phyloP scores from a whole-genome alignment of 129 eudicot species.

The Flaveria brownii region DNA sequence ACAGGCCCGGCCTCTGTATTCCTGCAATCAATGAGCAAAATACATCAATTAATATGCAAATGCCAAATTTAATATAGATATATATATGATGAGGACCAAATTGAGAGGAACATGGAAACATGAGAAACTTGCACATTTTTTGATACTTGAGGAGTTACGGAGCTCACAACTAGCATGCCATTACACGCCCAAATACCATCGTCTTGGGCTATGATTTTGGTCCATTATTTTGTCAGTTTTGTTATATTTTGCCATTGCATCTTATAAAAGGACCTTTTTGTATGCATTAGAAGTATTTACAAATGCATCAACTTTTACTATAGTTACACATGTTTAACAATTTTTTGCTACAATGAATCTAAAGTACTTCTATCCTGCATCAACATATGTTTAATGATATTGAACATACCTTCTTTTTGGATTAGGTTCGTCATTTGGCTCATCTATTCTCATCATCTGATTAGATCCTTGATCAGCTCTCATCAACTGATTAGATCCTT shows the following conservation, averaged over 20 bases:
- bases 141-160: neutral
- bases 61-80: neutral
- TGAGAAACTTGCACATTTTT: neutral
- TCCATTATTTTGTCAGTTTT: neutral
- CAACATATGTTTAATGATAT: neutral
- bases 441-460: slow-evolving; percentile 44
- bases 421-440: slow-evolving; percentile 67
- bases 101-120: neutral
- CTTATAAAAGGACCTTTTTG: neutral
- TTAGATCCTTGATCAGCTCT: neutral
- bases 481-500: slow-evolving; percentile 29
- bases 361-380: neutral
- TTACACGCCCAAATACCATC: neutral
- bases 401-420: slow-evolving; percentile 74
- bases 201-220: neutral
- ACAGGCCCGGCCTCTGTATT: slow-evolving; percentile 44
- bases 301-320: neutral
- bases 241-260: neutral
- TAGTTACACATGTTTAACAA: neutral
- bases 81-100: neutral
- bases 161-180: neutral
- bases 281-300: neutral
- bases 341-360: neutral
- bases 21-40: slow-evolving; percentile 43
- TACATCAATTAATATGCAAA: slow-evolving; percentile 18